Base-by-base conservation (phyloP, 257 asterid genomes). In the Hygrophila difformis region DNA sequence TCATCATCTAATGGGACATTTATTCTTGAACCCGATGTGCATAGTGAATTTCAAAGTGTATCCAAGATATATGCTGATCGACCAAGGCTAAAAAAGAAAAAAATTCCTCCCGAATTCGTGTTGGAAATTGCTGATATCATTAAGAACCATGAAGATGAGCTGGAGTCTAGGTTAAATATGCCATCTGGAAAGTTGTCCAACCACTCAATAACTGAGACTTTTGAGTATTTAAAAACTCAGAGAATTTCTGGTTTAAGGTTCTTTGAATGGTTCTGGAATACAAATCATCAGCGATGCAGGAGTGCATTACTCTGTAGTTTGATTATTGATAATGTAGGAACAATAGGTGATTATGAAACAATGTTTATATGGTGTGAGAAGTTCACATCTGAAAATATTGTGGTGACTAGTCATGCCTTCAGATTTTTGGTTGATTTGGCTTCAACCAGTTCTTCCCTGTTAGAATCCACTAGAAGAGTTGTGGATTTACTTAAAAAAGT, bases 371-470 rank as follows among this genome's bases (percentile, higher is more conserved):
- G 66, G 69, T 56, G 79, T 57, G 62, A 56, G 58, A 72, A 64
- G 62, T 82, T 87, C 54, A 59, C 51, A 14, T 31, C 66, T 7
- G 73, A 77, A 49, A 52, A 50, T 2, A 69, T 72, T 44, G 73
- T 87, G 62, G 73, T 87, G 49, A 73, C 75, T 14, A 67, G 73
- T 29, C 65, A 54, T 46, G 93, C 97, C 31, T 87, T 87, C 50
- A 56, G 62, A 42, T 87, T 79, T 68, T 62, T 87, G 51, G 57
- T 81, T 7, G 36, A 65, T 18, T 56, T 54, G 49, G 61, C 31
- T 35, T 46, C 69, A n/a, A 51, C 56, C 16, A 40, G 53, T 42
- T 75, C 71, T 57, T 66, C 68, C 4, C 33, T 78, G 47, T 26
- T 38, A 29, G 66, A 75, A 20, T 55, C 79, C 38, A 67, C 77